A percentile compares a stretch with the other conserved stretches of the same genome.
phyloP scores from a whole-genome alignment of 2,329 filamentous ascomycete genomes.

The Hawksworthiomyces lignivorus region DNA sequence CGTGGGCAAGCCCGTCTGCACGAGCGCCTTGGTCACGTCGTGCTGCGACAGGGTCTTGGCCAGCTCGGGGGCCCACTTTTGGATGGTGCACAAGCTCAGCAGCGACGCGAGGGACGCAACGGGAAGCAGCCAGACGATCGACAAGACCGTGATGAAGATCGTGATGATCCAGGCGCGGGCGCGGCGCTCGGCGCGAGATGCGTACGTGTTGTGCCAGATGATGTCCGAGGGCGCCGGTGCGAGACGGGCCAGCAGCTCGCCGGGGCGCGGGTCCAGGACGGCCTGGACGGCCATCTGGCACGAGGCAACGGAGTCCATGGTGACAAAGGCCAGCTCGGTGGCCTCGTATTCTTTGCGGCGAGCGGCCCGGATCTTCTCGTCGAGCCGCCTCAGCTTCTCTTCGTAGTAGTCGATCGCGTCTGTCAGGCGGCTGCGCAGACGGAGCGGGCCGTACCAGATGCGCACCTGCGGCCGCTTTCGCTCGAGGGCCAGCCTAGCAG shows the following conservation, averaged over 20 bases:
- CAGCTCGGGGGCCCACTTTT: constrained; percentile 62
- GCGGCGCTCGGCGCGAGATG: constrained; percentile 65
- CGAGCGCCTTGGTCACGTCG: constrained; percentile 62
- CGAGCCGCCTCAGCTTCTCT: constrained; percentile 70
- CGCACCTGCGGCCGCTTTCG: constrained; percentile 57
- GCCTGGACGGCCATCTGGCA: constrained; percentile 95
- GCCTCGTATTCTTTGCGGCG: constrained; percentile 69
- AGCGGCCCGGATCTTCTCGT: constrained; percentile 63
- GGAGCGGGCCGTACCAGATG: constrained; percentile 72
- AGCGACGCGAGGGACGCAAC: constrained; percentile 72
- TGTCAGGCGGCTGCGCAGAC: constrained; percentile 61
- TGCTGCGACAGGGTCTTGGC: constrained; percentile 61
- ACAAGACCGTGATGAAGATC: constrained; percentile 70
- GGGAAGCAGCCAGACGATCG: constrained; percentile 80
- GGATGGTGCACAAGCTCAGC: constrained; percentile 73
- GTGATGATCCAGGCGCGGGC: constrained; percentile 79
- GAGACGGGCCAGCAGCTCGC: constrained; percentile 74
- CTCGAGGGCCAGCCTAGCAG: constrained; percentile 23
- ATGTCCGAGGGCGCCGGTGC: constrained; percentile 86
- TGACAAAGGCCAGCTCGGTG: constrained; percentile 85
- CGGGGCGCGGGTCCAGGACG: constrained; percentile 81
- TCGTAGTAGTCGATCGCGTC: constrained; percentile 95
- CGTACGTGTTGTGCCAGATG: constrained; percentile 92
- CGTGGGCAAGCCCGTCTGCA: constrained; percentile 84
- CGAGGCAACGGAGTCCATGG: constrained; percentile 90